A percentile compares a stretch with the other conserved stretches of the same genome.
Evolutionary conservation across 1,139 yeast species (phyloP).

Genomic region (Hansenula sp.): DNA sequence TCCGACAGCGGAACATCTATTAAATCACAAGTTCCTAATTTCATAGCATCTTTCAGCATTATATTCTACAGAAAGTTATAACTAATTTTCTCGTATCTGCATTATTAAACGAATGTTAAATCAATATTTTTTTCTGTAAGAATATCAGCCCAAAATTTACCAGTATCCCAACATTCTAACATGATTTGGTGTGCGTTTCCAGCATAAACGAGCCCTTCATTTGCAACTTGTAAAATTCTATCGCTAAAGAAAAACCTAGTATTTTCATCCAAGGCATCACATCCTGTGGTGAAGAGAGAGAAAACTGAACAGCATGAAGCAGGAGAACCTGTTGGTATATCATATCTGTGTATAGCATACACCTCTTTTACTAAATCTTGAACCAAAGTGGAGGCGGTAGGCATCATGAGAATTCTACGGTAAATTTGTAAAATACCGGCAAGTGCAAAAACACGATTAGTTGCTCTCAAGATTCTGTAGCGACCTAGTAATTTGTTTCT

Average conservation of each 20-base stretch:
- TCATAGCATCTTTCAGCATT: slow-evolving; percentile 9
- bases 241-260: slow-evolving; percentile 32
- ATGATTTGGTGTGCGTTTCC: slow-evolving; percentile 43
- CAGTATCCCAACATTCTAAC: slow-evolving; percentile 53
- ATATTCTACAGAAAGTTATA: no score
- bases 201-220: slow-evolving; percentile 48
- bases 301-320: slow-evolving; percentile 54
- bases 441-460: slow-evolving; percentile 50
- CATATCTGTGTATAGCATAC: slow-evolving; percentile 29
- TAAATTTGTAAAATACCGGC: slow-evolving; percentile 55
- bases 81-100: neutral
- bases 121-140: slow-evolving; percentile 41
- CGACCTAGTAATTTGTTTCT: slow-evolving; percentile 12
- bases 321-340: slow-evolving; percentile 42
- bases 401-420: slow-evolving; percentile 47
- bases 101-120: slow-evolving; percentile 38
- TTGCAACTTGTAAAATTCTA: slow-evolving; percentile 35
- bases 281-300: slow-evolving; percentile 54
- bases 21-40: slow-evolving; percentile 27
- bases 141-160: slow-evolving; percentile 53
- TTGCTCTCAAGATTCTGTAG: slow-evolving; percentile 41
- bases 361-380: slow-evolving; percentile 42
- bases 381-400: slow-evolving; percentile 36
- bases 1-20: slow-evolving; percentile 25
- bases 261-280: slow-evolving; percentile 42